Evolutionary conservation across 345 rosid species (phyloP).

Genomic region (Rhodamnia rubescens): DNA sequence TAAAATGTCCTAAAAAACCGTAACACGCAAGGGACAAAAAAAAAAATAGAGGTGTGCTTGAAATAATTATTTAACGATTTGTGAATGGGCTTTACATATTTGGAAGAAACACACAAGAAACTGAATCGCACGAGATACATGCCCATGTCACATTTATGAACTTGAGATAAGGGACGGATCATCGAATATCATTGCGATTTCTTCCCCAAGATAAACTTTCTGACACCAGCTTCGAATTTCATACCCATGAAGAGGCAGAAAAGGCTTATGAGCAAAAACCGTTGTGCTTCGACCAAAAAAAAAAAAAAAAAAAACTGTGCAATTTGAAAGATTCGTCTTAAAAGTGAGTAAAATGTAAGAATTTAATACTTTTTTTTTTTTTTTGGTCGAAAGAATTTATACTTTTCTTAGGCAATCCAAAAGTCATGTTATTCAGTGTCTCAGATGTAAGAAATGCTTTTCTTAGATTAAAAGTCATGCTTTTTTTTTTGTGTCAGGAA

Average conservation of each 20-base stretch:
- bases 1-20: too few relatives aligned
- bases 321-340: not conserved
- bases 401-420: not conserved
- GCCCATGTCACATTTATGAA: not conserved
- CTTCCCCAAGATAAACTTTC: not conserved
- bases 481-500: not conserved
- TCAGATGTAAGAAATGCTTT: not conserved
- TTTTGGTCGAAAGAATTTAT: not conserved
- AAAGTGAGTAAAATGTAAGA: not conserved
- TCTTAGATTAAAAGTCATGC: not conserved
- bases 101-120: too few relatives aligned
- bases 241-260: not conserved
- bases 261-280: not conserved
- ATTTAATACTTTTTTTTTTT: rapidly evolving
- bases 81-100: too few relatives aligned
- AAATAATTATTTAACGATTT: too few relatives aligned
- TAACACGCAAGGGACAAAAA: too few relatives aligned
- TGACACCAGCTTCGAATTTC: not conserved
- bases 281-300: too few relatives aligned
- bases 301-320: too few relatives aligned
- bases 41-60: too few relatives aligned
- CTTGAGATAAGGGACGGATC: not conserved
- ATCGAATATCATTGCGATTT: not conserved
- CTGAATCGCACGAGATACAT: too few relatives aligned
- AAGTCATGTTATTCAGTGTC: not conserved